phyloP scores from a whole-genome alignment of 352 stramenopile genomes.

The Phytopythium boreale region DNA sequence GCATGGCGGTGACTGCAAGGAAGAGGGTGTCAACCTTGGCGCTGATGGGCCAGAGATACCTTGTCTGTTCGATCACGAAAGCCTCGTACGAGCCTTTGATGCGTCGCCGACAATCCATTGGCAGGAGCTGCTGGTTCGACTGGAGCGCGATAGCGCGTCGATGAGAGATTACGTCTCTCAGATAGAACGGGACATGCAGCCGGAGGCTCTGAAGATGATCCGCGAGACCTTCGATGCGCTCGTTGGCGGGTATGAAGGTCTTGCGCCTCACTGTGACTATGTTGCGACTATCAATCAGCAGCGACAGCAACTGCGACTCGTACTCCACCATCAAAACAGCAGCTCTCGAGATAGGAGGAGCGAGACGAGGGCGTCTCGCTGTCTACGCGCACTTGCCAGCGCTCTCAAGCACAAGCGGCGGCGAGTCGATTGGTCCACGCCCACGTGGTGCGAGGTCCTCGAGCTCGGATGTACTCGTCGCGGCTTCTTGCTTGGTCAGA shows the following conservation, averaged over 20 bases:
- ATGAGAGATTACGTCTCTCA: slow-evolving; percentile 35
- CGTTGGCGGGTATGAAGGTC: slow-evolving; percentile 37
- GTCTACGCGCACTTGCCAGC: not conserved
- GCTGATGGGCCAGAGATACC: slow-evolving; percentile 7
- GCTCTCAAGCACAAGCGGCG: not conserved
- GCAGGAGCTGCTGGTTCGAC: slow-evolving; percentile 51
- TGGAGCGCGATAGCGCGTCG: slow-evolving; percentile 32
- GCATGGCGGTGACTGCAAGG: not conserved
- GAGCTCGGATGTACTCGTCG: slow-evolving; percentile 10
- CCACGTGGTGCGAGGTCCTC: slow-evolving; percentile 36
- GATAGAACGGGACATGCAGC: slow-evolving; percentile 23
- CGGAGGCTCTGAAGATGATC: slow-evolving; percentile 16
- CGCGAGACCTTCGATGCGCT: slow-evolving; percentile 34
- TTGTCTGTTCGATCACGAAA: slow-evolving; percentile 11
- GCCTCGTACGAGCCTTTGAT: slow-evolving; percentile 23
- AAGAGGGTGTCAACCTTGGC: not conserved
- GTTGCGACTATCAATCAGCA: slow-evolving; percentile 21
- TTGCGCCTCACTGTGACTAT: slow-evolving; percentile 40
- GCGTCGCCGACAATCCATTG: slow-evolving; percentile 39
- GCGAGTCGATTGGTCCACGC: not conserved
- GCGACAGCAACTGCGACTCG: not conserved
- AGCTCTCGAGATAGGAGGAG: not conserved
- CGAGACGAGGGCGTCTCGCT: not conserved
- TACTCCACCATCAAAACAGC: not conserved
- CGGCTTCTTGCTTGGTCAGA: not conserved